Base-by-base conservation (phyloP, 2,329 filamentous ascomycete genomes). In the Nigrospora oryzae region DNA sequence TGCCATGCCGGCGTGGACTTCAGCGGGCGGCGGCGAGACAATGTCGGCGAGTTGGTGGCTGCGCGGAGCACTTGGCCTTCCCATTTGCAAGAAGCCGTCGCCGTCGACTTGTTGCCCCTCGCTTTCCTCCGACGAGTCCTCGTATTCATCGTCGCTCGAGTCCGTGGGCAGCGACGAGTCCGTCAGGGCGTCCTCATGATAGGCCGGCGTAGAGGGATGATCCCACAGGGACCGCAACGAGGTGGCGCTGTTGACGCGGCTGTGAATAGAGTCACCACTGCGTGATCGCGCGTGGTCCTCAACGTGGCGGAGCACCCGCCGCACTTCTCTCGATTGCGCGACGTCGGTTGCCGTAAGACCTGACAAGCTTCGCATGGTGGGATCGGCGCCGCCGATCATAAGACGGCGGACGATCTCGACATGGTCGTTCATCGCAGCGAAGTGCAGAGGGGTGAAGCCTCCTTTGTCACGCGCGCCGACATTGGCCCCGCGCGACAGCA, bases 371-470 rank as follows among this genome's bases (percentile, higher is more conserved):
- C 81, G 75, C 48, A 86, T 71, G 38, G 75, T 81, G 31, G 84
- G 78, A 63, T 89, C 83, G 3, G 86, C 86, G 35, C 86, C 85
- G 36, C 79, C 77, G 19, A 85, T 71, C 52, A 90, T 81, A 46
- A 95, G 73, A 13, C 84, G 79, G 48, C 84, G 77, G 13, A 91
- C 83, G 52, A 93, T 88, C 58, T 89, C 82, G 11, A 79, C 69
- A 56, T 89, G 83, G 49, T 83, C 79, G 61, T 86, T 83, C 57
- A 94, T 75, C 23, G 85, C 82, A 16, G 89, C 88, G 58, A 91
- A 77, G 62, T 94, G 87, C 67, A 94, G 75, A 13, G 89, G 81
- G 5, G 86, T 89, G 63, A 88, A 91, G 17, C 88, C 88, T 41
- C 84, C 84, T 50, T 81, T 84, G 59, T 95, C 89, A 45, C 81